Percentiles rank a stretch among this genome's conserved stretches.
phyloP scores from a whole-genome alignment of 2,329 filamentous ascomycete genomes.

The Dothistroma pini region DNA sequence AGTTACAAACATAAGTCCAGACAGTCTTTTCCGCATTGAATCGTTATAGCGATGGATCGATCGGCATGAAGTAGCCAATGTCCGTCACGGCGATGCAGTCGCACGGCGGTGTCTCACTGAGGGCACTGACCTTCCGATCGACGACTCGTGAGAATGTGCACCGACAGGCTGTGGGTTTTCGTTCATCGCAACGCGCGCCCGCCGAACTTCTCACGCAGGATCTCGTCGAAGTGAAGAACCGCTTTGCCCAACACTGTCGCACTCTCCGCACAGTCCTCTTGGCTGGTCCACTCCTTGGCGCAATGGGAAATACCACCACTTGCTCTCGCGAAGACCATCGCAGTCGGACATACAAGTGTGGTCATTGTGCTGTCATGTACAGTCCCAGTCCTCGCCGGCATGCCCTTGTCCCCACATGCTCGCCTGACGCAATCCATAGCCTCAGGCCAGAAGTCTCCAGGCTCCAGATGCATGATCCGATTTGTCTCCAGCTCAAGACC shows the following conservation, averaged over 20 bases:
- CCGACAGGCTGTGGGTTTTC: too few species aligned
- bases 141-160: too few species aligned
- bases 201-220: constrained; percentile 18
- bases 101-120: too few species aligned
- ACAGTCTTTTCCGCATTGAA: too few species aligned
- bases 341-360: constrained; percentile 28
- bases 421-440: constrained; percentile 26
- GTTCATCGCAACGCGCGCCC: too few species aligned
- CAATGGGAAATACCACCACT: constrained; percentile 30
- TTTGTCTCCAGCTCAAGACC: constrained; percentile 1
- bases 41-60: too few species aligned
- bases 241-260: constrained; percentile 28
- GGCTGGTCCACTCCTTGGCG: constrained; percentile 28
- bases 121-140: too few species aligned
- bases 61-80: too few species aligned
- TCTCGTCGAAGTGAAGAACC: constrained; percentile 31
- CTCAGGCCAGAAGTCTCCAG: constrained; percentile 18
- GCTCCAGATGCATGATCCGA: constrained; percentile 15
- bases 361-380: constrained; percentile 34
- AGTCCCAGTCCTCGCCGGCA: constrained; percentile 25
- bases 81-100: too few species aligned
- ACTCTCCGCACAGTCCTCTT: constrained; percentile 30
- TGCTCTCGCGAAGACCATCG: constrained; percentile 33
- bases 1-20: too few species aligned
- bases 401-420: constrained; percentile 29